Base-by-base conservation (phyloP, 2,329 filamentous ascomycete genomes). In the Sporothrix humicola region DNA sequence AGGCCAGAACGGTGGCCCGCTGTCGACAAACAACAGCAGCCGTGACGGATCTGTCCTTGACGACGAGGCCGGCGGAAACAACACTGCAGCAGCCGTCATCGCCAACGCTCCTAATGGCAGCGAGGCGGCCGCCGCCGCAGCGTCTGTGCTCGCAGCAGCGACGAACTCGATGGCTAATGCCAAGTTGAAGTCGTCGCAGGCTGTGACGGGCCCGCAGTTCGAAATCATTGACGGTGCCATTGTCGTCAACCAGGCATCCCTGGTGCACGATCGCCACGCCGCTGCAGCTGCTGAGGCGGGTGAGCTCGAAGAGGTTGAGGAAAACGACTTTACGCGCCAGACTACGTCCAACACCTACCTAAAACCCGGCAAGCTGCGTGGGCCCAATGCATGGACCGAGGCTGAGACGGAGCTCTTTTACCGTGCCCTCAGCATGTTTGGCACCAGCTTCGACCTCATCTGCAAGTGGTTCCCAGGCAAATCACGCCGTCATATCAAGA, bases 391-490 rank as follows among this genome's bases (percentile, higher is more conserved):
- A 46, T 97, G 93, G 93, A 89, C 86, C 69, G 85, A 88, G n/a
- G 87, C 88, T 13, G 88, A 91, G 74, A 95, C 92, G 3, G 90
- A 92, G 72, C 85, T 88, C 61, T 96, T 96, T 82, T 96, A 94
- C 83, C 87, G 90, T 42, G 91, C 89, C 0, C 85, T 97, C 1
- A 83, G 86, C 73, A 92, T 91, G 86, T 95, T 94, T 79, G 93
- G 93, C 73, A 95, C 92, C 1, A 93, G 95, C 79, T 97, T 96
- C 79, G 87, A 91, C 80, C 93, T 93, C 82, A 94, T 97, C 77
- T 87, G 88, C 74, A 88, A 89, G 77, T 90, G 94, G 87, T 95
- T 97, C 78, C 88, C 90, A 0, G 87, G 88, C 76, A 90, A 91
- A 78, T 92, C 88, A 74, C 87, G 93, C 20, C 88, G 91, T 46